phyloP scores from a whole-genome alignment of 495 filamentous ascomycete genomes.

The Penicillium salamii region DNA sequence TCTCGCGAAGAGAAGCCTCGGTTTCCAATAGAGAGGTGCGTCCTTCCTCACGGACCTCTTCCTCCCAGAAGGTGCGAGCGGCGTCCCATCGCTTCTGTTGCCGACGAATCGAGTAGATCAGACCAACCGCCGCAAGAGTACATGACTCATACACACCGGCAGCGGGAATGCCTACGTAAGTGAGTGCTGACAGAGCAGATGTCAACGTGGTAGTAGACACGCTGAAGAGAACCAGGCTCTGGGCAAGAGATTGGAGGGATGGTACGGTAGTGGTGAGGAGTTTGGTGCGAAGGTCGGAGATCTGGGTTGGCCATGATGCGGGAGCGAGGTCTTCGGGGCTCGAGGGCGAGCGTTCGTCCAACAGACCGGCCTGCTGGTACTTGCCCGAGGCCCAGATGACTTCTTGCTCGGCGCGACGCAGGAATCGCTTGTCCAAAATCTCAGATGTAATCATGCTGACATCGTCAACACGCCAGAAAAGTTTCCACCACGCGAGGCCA shows the following conservation, averaged over 20 bases:
- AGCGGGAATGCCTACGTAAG: constrained; percentile 60
- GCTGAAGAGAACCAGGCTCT: constrained; percentile 73
- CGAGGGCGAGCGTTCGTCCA: constrained; percentile 18
- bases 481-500: constrained; percentile 86
- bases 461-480: constrained; percentile 92
- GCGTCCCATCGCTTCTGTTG: constrained; percentile 79
- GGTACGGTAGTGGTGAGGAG: constrained; percentile 66
- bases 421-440: constrained; percentile 69
- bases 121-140: constrained; percentile 73
- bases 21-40: constrained; percentile 65
- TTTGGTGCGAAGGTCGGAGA: constrained; percentile 42
- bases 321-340: constrained; percentile 10
- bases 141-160: constrained; percentile 69
- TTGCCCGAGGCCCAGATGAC: constrained; percentile 79
- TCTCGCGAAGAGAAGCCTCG: constrained; percentile 60
- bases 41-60: constrained; percentile 75
- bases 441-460: constrained; percentile 77
- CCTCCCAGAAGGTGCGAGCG: constrained; percentile 68
- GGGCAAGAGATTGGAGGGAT: constrained; percentile 73
- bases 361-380: constrained; percentile 66
- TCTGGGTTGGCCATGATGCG: constrained; percentile 45
- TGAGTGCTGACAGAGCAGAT: constrained; percentile 61
- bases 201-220: constrained; percentile 61
- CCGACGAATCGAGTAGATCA: constrained; percentile 67
- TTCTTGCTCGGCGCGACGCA: constrained; percentile 69